Percentiles rank a stretch among this genome's conserved stretches.
Evolutionary conservation across 2,329 filamentous ascomycete species (phyloP).

Genomic region (Phyllosticta capitalensis): DNA sequence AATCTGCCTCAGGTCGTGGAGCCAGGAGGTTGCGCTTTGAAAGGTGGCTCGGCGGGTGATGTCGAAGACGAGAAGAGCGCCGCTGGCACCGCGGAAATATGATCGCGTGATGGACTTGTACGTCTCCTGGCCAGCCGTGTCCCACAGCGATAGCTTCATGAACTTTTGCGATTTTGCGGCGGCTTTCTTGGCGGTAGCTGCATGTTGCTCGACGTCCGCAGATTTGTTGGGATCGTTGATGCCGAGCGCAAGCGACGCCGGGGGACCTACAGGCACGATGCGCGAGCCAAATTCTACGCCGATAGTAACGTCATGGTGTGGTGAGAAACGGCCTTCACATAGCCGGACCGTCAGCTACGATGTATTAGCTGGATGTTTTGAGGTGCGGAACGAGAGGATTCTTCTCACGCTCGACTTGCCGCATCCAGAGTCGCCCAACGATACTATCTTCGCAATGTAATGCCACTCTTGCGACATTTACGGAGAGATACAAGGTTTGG

Average conservation of each 20-base stretch:
- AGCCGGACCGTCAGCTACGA: constrained; percentile 76
- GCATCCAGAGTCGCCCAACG: constrained; percentile 91
- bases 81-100: constrained; percentile 77
- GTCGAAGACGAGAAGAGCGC: constrained; percentile 85
- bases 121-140: constrained; percentile 92
- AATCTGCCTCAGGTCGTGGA: constrained; percentile 86
- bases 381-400: neutral
- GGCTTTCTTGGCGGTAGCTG: constrained; percentile 10
- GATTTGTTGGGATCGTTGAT: constrained; percentile 40
- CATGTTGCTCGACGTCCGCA: neutral
- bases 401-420: constrained; percentile 68
- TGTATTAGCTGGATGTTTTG: constrained; percentile 11
- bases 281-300: constrained; percentile 92
- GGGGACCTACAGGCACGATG: constrained; percentile 83
- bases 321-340: constrained; percentile 90
- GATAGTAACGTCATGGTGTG: constrained; percentile 94
- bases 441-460: constrained; percentile 98
- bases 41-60: constrained; percentile 82
- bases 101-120: constrained; percentile 94
- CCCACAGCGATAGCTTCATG: constrained; percentile 93
- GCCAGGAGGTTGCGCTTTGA: constrained; percentile 80
- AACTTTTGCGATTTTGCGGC: constrained; percentile 48
- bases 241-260: constrained; percentile 52
- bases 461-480: constrained; percentile 46
- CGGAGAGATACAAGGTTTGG: neutral